A percentile compares a stretch with the other conserved stretches of the same genome.
phyloP scores from a whole-genome alignment of 2,329 filamentous ascomycete genomes.

The Penicillium sp. region DNA sequence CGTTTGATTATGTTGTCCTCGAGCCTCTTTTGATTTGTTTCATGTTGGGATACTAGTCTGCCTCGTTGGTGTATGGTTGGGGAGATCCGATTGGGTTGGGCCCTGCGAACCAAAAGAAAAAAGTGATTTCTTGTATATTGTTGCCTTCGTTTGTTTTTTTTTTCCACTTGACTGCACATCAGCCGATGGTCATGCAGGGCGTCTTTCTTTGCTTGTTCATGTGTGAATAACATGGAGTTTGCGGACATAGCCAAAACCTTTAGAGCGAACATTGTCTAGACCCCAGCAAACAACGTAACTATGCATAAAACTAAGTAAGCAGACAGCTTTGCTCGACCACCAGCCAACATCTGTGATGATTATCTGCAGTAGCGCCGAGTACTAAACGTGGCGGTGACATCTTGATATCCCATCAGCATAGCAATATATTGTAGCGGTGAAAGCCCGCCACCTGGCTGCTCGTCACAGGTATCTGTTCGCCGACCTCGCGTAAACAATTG shows the following conservation, averaged over 20 bases:
- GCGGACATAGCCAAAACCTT: not conserved
- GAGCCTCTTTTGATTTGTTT: conserved; percentile 1
- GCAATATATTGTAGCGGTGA: conserved; percentile 25
- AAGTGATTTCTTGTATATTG: not conserved
- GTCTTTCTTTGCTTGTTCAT: not conserved
- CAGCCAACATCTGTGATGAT: conserved; percentile 4
- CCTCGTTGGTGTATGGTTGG: conserved; percentile 4
- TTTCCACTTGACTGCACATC: not conserved
- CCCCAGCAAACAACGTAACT: not conserved
- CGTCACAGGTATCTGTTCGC: not conserved
- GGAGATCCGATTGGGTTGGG: conserved; percentile 12
- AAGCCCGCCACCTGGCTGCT: conserved; percentile 10
- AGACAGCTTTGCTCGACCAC: not conserved
- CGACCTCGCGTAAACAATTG: not conserved
- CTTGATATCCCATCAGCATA: conserved; percentile 10
- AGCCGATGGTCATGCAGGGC: not conserved
- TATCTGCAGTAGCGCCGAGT: conserved; percentile 24
- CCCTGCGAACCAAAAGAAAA: not conserved
- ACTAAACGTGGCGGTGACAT: conserved; percentile 28
- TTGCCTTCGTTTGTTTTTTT: not conserved
- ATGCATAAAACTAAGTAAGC: conserved; percentile 1
- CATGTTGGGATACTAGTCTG: conserved; percentile 5
- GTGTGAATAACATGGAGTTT: not conserved
- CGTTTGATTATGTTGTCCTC: not conserved
- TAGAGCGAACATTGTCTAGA: not conserved